phyloP scores from a whole-genome alignment of 306 rosid genomes.

The Cicer bijugum region DNA sequence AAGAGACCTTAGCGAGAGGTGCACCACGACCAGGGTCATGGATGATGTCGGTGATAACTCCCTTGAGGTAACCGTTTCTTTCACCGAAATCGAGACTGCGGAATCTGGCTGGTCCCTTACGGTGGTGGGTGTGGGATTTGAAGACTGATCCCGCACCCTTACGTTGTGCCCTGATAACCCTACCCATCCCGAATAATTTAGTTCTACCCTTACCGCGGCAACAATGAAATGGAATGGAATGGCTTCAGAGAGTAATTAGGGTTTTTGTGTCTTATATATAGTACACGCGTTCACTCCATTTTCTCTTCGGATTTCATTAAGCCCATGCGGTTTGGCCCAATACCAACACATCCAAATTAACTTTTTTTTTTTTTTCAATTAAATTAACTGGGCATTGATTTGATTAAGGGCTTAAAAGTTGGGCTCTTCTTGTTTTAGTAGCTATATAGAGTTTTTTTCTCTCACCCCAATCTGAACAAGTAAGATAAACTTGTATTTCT shows the following conservation, averaged over 20 bases:
- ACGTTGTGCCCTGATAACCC: constrained; percentile 84
- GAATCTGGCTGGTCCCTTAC: constrained; percentile 79
- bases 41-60: constrained; percentile 69
- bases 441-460: too few relatives aligned
- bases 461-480: too few relatives aligned
- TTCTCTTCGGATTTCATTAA: too few relatives aligned
- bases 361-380: too few relatives aligned
- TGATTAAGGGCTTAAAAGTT: too few relatives aligned
- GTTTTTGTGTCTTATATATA: constrained; percentile 9
- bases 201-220: background rate
- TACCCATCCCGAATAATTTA: constrained; percentile 47
- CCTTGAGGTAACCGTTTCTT: constrained; percentile 74
- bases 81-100: constrained; percentile 82
- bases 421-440: too few relatives aligned
- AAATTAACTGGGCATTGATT: too few relatives aligned
- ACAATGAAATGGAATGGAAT: too few relatives aligned
- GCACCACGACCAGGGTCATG: constrained; percentile 92
- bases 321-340: too few relatives aligned
- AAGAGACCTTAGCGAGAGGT: constrained; percentile 72
- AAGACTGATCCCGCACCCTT: constrained; percentile 86
- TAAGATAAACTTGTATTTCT: too few relatives aligned
- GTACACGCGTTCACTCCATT: too few relatives aligned
- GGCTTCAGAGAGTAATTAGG: constrained; percentile 28
- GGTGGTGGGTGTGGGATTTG: constrained; percentile 83
- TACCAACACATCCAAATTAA: too few relatives aligned